phyloP scores from a whole-genome alignment of 768 basidiomycete genomes.

The Aureoboletus auriporus region DNA sequence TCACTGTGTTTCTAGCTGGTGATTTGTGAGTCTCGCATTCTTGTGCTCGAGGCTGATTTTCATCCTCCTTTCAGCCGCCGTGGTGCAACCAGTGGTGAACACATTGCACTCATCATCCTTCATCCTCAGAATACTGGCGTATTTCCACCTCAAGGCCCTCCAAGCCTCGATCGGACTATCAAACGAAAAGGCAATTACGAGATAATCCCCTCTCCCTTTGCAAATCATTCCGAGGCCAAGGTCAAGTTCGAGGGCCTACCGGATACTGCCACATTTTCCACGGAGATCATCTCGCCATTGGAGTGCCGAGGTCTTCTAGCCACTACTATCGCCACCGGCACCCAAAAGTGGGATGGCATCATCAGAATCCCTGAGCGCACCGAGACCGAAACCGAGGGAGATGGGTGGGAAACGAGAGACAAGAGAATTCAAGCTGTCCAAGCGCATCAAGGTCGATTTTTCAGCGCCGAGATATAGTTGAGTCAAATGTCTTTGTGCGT shows the following conservation, averaged over 20 bases:
- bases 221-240: conserved; percentile 8
- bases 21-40: conserved; percentile 51
- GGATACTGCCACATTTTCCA: conserved; percentile 27
- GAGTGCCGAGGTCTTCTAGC: conserved; percentile 43
- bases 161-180: conserved; percentile 12
- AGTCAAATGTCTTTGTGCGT: conserved; percentile 2
- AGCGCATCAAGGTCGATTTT: conserved; percentile 34
- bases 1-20: conserved; percentile 49
- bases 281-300: conserved; percentile 40
- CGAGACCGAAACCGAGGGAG: conserved; percentile 4
- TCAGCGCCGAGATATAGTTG: conserved; percentile 33
- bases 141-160: conserved; percentile 15
- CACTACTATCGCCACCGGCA: conserved; percentile 28
- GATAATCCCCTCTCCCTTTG: conserved; percentile 16
- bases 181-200: conserved; percentile 5
- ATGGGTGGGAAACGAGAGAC: conserved; percentile 27
- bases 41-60: not conserved
- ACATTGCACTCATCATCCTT: conserved; percentile 13
- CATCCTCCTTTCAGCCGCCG: conserved; percentile 41
- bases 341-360: conserved; percentile 49
- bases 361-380: conserved; percentile 41
- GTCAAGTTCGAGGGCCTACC: conserved; percentile 2
- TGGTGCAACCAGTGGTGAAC: conserved; percentile 20
- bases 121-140: conserved; percentile 11
- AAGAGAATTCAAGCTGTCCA: conserved; percentile 24